Evolutionary conservation across 2,329 filamentous ascomycete species (phyloP).

Genomic region (Clonostachys sp.): DNA sequence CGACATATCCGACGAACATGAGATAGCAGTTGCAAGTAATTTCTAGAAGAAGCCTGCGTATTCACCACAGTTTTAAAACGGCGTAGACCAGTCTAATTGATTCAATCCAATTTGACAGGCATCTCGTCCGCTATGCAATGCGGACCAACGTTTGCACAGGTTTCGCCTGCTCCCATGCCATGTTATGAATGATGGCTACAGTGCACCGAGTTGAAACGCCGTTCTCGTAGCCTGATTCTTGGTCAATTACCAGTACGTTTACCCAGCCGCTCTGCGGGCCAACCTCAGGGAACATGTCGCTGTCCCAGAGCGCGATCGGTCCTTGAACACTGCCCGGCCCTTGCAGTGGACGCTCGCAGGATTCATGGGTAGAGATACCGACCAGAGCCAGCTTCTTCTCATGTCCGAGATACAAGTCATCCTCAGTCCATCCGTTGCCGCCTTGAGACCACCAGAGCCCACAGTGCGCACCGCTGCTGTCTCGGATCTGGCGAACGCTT

Average conservation of each 20-base stretch:
- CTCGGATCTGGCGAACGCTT: not conserved
- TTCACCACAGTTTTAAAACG: too few species aligned
- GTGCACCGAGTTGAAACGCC: not conserved
- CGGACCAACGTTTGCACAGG: not conserved
- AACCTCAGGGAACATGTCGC: not conserved
- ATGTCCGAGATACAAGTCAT: not conserved
- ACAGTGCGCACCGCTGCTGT: not conserved
- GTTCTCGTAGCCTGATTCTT: not conserved
- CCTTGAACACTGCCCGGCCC: not conserved
- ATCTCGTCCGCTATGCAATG: not conserved
- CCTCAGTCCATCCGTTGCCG: not conserved
- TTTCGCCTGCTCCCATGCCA: not conserved
- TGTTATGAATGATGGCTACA: not conserved
- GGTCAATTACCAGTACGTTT: not conserved
- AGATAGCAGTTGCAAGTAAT: too few species aligned
- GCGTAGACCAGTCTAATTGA: too few species aligned
- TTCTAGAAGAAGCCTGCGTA: too few species aligned
- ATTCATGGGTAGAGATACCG: not conserved
- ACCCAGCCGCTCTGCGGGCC: not conserved
- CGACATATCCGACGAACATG: too few species aligned
- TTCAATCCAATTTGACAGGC: too few species aligned
- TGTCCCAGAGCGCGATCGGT: not conserved
- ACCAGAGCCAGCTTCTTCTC: not conserved
- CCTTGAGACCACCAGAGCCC: not conserved
- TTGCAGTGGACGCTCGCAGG: not conserved